A percentile compares a stretch with the other conserved stretches of the same genome.
Evolutionary conservation across 2,329 filamentous ascomycete species (phyloP).

Genomic region (Pestalotiopsis sp.): DNA sequence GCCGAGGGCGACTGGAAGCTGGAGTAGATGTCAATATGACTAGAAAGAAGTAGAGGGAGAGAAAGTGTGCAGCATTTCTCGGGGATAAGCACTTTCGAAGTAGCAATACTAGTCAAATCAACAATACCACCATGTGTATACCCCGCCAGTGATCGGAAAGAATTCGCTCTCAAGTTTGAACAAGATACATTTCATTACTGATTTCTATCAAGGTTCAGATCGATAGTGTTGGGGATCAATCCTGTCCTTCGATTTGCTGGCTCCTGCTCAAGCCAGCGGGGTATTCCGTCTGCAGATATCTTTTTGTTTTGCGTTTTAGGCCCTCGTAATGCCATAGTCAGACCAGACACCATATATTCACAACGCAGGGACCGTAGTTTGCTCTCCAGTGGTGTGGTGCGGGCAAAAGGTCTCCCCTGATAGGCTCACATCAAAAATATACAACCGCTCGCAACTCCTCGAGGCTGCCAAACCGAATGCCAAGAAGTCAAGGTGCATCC

Average conservation of each 20-base stretch:
- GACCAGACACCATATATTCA: not conserved
- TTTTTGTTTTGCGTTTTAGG: not conserved
- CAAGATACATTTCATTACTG: not conserved
- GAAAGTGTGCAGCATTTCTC: too few species aligned
- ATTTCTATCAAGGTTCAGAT: not conserved
- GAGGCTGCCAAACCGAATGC: not conserved
- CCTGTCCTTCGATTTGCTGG: not conserved
- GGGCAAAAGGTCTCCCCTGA: not conserved
- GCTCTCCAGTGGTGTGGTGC: not conserved
- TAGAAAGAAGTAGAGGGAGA: too few species aligned
- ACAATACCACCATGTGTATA: too few species aligned
- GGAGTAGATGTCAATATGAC: slow-evolving; percentile 11
- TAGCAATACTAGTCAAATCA: too few species aligned
- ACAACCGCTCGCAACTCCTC: not conserved
- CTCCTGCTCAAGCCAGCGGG: slow-evolving; percentile 3
- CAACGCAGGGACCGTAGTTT: not conserved
- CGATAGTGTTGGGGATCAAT: not conserved
- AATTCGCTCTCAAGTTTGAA: not conserved
- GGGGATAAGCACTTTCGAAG: too few species aligned
- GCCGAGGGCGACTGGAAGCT: slow-evolving; percentile 24
- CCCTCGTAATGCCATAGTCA: not conserved
- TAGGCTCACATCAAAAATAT: not conserved
- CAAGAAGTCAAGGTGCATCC: not conserved
- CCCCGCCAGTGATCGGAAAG: too few species aligned
- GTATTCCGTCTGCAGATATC: not conserved